Conservation (phyloP, 1,284 basidiomycete genomes). For the Trametes hirsuta region DNA sequence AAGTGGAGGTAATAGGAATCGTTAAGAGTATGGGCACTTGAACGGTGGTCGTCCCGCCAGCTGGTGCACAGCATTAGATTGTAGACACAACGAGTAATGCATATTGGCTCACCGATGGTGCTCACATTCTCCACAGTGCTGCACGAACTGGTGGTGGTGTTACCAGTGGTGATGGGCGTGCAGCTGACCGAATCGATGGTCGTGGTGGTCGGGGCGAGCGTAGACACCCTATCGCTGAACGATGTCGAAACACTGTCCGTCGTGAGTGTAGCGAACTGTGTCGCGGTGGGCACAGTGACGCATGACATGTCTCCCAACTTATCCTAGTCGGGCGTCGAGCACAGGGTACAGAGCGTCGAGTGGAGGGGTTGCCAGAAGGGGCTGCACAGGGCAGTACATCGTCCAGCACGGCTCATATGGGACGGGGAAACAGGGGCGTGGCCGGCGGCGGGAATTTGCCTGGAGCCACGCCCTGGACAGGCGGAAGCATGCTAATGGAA, state of each 20-base stretch:
- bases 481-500: conserved; percentile 5
- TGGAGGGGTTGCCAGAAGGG: background rate
- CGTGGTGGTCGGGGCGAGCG: conserved; percentile 30
- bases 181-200: conserved; percentile 38
- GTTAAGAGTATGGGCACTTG: conserved; percentile 42
- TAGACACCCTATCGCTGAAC: conserved; percentile 35
- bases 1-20: conserved; percentile 32
- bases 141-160: conserved; percentile 32
- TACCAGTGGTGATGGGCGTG: conserved; percentile 22
- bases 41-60: conserved; percentile 37
- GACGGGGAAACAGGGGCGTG: conserved; percentile 13
- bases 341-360: background rate
- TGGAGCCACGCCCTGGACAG: conserved; percentile 10
- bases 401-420: conserved; percentile 4
- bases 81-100: no score
- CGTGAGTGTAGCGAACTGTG: conserved; percentile 40
- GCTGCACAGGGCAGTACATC: background rate
- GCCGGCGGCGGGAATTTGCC: conserved; percentile 14
- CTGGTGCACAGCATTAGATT: background rate
- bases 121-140: conserved; percentile 28
- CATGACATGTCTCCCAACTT: conserved; percentile 31
- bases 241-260: conserved; percentile 40
- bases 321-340: background rate
- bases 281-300: conserved; percentile 39
- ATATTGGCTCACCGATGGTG: conserved; percentile 37